These are phyloP conservation scores for Pyronema domesticum DNA, from an alignment of 495 filamentous ascomycete species.

Conservation along the genomic window DNA sequence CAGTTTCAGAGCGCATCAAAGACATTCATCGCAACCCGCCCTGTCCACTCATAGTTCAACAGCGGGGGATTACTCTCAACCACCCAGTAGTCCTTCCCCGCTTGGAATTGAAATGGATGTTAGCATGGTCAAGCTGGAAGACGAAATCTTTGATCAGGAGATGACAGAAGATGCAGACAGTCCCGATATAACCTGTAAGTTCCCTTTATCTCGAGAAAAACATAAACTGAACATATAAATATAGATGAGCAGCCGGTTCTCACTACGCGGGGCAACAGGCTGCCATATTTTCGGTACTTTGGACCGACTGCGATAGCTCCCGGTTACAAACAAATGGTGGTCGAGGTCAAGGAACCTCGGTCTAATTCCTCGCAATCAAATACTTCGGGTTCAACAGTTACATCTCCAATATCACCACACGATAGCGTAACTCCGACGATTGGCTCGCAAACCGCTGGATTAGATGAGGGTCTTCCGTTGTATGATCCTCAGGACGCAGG, in stretches of 20 bases:
- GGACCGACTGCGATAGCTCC: slow-evolving; percentile 78
- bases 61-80: too few species aligned
- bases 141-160: slow-evolving; percentile 22
- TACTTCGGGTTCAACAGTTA: neutral
- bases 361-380: neutral
- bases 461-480: slow-evolving; percentile 47
- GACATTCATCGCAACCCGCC: neutral
- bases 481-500: slow-evolving; percentile 54
- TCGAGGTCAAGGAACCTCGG: slow-evolving; percentile 42
- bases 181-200: slow-evolving; percentile 23
- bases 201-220: slow-evolving; percentile 7
- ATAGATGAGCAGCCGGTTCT: slow-evolving; percentile 25
- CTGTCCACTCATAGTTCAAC: neutral
- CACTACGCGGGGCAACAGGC: slow-evolving; percentile 40
- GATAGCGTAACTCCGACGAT: neutral
- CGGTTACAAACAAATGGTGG: slow-evolving; percentile 84
- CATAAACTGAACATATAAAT: slow-evolving; percentile 24
- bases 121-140: neutral
- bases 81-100: too few species aligned
- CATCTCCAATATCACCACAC: neutral
- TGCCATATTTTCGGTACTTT: slow-evolving; percentile 78
- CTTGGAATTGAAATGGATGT: neutral
- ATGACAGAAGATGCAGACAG: slow-evolving; percentile 23
- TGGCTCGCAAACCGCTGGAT: neutral
- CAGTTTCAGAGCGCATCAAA: neutral